Conservation (phyloP, 2,329 filamentous ascomycete genomes). For the Fusarium aywerte region DNA sequence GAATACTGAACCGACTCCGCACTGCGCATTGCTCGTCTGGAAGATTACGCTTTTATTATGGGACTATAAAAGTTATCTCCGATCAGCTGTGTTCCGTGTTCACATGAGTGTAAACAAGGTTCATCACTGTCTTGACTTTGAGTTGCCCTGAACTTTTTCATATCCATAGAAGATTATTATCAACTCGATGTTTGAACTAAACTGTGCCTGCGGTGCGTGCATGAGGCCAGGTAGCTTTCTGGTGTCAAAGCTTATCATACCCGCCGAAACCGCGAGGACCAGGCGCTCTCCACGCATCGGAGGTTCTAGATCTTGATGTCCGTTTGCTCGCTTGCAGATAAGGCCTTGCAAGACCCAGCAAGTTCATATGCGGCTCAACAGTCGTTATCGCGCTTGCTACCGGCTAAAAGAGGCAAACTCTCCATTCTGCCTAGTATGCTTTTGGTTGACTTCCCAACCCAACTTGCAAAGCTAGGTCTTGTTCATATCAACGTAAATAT, state of each 20-base stretch:
- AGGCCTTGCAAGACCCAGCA: background rate
- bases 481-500: conserved; percentile 15
- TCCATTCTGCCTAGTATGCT: background rate
- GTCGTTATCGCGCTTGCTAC: background rate
- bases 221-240: background rate
- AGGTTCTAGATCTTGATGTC: conserved; percentile 29
- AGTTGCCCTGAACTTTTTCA: too few species aligned
- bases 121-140: background rate
- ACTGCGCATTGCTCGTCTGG: conserved; percentile 16
- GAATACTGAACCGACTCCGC: conserved; percentile 21
- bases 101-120: background rate
- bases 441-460: background rate
- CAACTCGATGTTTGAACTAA: background rate
- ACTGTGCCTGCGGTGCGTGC: background rate
- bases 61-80: conserved; percentile 7
- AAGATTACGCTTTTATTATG: conserved; percentile 13
- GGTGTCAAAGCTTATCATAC: background rate
- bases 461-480: background rate
- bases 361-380: conserved; percentile 29
- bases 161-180: background rate
- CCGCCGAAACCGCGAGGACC: conserved; percentile 23
- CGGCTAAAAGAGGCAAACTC: background rate
- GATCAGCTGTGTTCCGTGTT: background rate
- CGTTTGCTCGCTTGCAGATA: conserved; percentile 30
- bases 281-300: conserved; percentile 30